phyloP scores from a whole-genome alignment of 805 yeast genomes.

The Candida fluviatilis region DNA sequence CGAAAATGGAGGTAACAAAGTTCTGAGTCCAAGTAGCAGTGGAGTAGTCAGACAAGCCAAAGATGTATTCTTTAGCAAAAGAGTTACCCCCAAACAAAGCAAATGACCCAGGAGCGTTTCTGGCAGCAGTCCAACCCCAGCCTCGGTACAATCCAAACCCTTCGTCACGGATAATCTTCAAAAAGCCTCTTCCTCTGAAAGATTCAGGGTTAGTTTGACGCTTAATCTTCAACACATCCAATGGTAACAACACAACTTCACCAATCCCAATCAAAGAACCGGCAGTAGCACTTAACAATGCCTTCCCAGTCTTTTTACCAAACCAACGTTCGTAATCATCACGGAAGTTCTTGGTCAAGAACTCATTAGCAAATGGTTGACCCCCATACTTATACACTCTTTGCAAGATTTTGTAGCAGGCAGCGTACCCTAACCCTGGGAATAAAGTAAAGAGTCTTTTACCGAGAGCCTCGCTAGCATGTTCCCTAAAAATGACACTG shows the following conservation, averaged over 20 bases:
- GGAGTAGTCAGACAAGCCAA: conserved; percentile 81
- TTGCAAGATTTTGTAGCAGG: conserved; percentile 92
- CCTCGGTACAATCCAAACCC: conserved; percentile 94
- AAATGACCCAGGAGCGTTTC: conserved; percentile 98
- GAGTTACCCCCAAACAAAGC: conserved; percentile 98
- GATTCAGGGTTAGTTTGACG: conserved; percentile 99
- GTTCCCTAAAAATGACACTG: conserved; percentile 79
- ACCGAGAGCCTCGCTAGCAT: conserved; percentile 67
- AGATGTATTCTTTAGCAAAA: conserved; percentile 93
- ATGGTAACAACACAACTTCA: conserved; percentile 90
- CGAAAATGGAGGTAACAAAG: conserved; percentile 89
- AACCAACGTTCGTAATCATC: conserved; percentile 67
- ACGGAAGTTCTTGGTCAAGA: conserved; percentile 70
- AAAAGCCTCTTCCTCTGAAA: conserved; percentile 96
- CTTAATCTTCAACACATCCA: conserved; percentile 95
- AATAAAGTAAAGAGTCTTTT: conserved; percentile 77
- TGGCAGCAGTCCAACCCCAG: conserved; percentile 99
- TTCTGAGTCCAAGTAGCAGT: conserved; percentile 94
- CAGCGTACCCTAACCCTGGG: conserved; percentile 98
- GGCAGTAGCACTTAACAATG: conserved; percentile 94
- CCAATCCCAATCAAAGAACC: conserved; percentile 98
- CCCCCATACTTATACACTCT: conserved; percentile 99
- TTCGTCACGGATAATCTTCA: conserved; percentile 82
- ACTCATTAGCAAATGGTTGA: conserved; percentile 97
- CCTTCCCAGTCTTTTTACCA: conserved; percentile 95